phyloP scores from a whole-genome alignment of 2,329 filamentous ascomycete species.

The Zymoseptoria tritici region DNA sequence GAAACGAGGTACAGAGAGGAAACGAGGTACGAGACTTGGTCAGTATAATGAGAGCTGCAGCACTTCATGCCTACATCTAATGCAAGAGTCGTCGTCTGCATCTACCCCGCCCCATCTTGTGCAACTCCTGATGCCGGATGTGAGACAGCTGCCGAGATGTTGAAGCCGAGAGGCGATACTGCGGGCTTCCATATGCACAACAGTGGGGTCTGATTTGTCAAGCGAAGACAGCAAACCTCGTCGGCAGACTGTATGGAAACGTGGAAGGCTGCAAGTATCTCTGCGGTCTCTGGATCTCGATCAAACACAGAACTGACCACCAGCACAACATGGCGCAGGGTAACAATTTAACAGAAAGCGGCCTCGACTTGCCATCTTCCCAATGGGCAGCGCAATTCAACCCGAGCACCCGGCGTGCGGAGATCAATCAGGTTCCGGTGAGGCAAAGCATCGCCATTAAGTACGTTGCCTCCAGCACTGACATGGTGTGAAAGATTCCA shows the following conservation, averaged over 20 bases:
- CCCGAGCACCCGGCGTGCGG: constrained; percentile 7
- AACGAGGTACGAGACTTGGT: not conserved
- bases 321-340: not conserved
- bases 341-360: not conserved
- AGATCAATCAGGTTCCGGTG: constrained; percentile 12
- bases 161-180: not conserved
- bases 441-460: not conserved
- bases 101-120: not conserved
- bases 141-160: not conserved
- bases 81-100: not conserved
- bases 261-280: not conserved
- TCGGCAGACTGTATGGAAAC: not conserved
- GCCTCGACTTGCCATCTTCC: constrained; percentile 5
- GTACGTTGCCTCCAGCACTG: not conserved
- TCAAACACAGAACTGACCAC: not conserved
- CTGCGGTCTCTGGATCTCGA: not conserved
- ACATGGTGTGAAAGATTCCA: constrained; percentile 2
- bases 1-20: not conserved
- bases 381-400: constrained; percentile 16
- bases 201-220: not conserved
- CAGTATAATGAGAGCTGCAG: not conserved
- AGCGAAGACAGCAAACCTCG: not conserved
- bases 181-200: not conserved
- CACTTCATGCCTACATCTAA: not conserved
- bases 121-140: not conserved